Conservation (phyloP, 208 protist species). For the Porcisia hertigi region DNA sequence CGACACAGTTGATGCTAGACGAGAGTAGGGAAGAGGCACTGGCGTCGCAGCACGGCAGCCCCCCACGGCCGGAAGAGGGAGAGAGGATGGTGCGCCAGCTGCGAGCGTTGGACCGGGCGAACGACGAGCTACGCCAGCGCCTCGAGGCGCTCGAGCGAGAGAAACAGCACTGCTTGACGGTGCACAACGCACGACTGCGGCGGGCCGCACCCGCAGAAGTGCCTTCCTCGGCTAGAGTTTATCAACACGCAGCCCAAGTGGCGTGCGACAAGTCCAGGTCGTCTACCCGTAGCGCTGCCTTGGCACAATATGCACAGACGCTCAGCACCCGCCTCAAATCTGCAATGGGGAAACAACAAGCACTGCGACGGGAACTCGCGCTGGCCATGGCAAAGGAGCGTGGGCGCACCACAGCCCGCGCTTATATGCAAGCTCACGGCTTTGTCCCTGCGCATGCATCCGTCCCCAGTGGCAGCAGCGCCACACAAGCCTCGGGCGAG, state of each 20-base stretch:
- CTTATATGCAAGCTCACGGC: background rate
- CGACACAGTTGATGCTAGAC: background rate
- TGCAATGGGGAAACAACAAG: slow-evolving; percentile 6
- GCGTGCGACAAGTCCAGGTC: background rate
- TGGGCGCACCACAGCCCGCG: slow-evolving; percentile 5
- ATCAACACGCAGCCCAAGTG: background rate
- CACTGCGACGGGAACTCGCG: slow-evolving; percentile 1
- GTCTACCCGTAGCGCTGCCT: slow-evolving; percentile 6
- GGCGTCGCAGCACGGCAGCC: background rate
- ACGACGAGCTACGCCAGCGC: slow-evolving; percentile 18
- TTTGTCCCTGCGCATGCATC: background rate
- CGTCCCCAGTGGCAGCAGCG: background rate
- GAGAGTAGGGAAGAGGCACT: background rate
- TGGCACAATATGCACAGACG: background rate
- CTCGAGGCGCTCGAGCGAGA: slow-evolving; percentile 7
- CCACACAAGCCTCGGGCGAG: background rate
- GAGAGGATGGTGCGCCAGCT: slow-evolving; percentile 13
- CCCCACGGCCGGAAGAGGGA: background rate
- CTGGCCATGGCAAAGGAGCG: slow-evolving; percentile 16
- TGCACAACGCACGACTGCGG: slow-evolving; percentile 18
- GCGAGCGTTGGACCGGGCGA: slow-evolving; percentile 12
- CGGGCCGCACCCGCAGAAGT: background rate
- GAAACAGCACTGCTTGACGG: slow-evolving; percentile 5
- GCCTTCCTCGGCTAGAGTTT: background rate
- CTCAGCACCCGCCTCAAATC: slow-evolving; percentile 1